Evolutionary conservation across 305 asterid genomes (phyloP).

Genomic region (Fraxinus sp.): DNA sequence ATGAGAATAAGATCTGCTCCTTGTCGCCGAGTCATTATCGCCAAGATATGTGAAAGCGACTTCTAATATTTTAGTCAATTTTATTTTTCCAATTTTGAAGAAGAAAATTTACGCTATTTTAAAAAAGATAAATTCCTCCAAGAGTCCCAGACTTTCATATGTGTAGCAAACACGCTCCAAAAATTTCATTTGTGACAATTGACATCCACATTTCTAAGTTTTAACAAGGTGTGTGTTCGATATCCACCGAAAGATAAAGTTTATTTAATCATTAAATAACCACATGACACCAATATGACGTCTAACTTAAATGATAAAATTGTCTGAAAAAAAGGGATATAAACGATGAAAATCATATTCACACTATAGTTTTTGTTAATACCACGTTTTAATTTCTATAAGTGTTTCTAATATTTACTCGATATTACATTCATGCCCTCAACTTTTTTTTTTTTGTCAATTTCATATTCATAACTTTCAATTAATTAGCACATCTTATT

Average conservation of each 20-base stretch:
- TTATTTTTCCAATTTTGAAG: background rate
- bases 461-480: too few species aligned
- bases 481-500: background rate
- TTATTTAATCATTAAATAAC: background rate
- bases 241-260: background rate
- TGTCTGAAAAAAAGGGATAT: too few species aligned
- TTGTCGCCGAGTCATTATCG: slow-evolving; percentile 63
- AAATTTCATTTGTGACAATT: background rate
- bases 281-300: background rate
- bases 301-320: too few species aligned
- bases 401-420: too few species aligned
- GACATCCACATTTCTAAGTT: background rate
- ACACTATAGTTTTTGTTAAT: background rate
- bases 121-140: background rate
- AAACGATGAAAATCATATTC: background rate
- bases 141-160: background rate
- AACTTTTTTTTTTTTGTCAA: too few species aligned
- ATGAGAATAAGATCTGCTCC: slow-evolving; percentile 50
- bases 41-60: slow-evolving; percentile 63
- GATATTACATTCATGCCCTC: background rate
- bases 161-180: background rate
- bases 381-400: too few species aligned
- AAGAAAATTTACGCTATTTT: background rate
- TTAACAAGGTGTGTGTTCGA: background rate
- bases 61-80: slow-evolving; percentile 25